phyloP scores from a whole-genome alignment of 1,139 yeast genomes.

The Diutina siamensis region DNA sequence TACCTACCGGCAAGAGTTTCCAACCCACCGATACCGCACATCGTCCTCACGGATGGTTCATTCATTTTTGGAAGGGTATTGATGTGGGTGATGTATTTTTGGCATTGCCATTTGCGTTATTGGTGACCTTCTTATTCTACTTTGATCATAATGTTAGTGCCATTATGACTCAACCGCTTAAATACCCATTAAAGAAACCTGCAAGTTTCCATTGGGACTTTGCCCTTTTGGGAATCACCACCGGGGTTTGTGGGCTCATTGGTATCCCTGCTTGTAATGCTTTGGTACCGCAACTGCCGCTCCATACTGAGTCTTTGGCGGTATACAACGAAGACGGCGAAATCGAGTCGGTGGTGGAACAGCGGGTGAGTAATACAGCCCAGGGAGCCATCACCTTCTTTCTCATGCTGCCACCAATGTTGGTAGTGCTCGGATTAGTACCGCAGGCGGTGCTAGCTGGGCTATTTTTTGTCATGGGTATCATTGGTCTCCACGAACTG shows the following conservation, averaged over 20 bases:
- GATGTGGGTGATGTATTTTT: slow-evolving; percentile 66
- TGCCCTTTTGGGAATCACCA: slow-evolving; percentile 69
- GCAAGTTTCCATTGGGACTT: slow-evolving; percentile 92
- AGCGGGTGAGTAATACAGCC: slow-evolving; percentile 67
- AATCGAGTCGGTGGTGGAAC: slow-evolving; percentile 68
- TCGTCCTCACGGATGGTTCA: slow-evolving; percentile 58
- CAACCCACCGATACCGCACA: slow-evolving; percentile 47
- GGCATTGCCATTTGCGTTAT: slow-evolving; percentile 85
- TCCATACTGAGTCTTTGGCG: slow-evolving; percentile 73
- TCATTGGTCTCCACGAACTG: slow-evolving; percentile 63
- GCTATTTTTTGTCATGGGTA: slow-evolving; percentile 85
- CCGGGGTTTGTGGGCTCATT: slow-evolving; percentile 74
- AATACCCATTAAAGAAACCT: slow-evolving; percentile 75
- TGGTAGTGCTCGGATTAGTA: slow-evolving; percentile 69
- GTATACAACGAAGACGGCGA: slow-evolving; percentile 35
- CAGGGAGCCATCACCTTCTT: slow-evolving; percentile 81
- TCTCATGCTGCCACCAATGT: slow-evolving; percentile 81
- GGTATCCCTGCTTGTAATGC: slow-evolving; percentile 98
- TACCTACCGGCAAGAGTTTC: slow-evolving; percentile 68
- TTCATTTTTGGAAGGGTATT: slow-evolving; percentile 63
- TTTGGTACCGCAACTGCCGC: slow-evolving; percentile 90
- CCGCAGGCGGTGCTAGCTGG: slow-evolving; percentile 95
- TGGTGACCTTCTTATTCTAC: slow-evolving; percentile 73
- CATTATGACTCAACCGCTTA: slow-evolving; percentile 76
- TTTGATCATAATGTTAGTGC: slow-evolving; percentile 95